These are phyloP conservation scores for Durusdinium trenchii DNA, from an alignment of 73 alveolate species.

Conservation along the genomic window DNA sequence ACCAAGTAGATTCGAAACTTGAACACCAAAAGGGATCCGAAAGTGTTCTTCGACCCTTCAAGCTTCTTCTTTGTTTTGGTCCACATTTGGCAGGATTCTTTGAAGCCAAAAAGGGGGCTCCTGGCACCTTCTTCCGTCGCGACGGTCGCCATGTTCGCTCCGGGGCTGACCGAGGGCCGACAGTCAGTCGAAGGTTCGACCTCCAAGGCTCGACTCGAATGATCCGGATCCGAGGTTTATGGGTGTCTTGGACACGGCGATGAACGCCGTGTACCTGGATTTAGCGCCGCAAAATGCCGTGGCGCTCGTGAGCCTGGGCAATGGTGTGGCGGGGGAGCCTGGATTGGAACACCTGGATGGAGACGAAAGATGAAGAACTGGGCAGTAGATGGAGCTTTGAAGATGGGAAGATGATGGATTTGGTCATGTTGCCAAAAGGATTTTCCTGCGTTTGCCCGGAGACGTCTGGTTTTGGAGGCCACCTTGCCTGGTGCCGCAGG, in stretches of 20 bases:
- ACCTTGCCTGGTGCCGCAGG: slow-evolving; percentile 92
- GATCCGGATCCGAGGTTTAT: slow-evolving; percentile 16
- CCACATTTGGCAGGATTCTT: too few relatives aligned
- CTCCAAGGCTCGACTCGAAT: neutral
- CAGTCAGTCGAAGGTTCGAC: neutral
- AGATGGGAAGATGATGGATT: neutral
- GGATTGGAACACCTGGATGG: too few relatives aligned
- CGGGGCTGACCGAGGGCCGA: neutral
- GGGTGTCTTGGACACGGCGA: slow-evolving; percentile 84
- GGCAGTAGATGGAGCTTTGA: neutral
- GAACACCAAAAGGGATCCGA: too few relatives aligned
- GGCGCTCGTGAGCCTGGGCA: slow-evolving; percentile 80
- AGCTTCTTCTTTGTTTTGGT: neutral
- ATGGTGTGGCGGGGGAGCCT: slow-evolving; percentile 45
- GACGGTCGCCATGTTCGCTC: neutral
- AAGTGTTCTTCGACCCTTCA: neutral
- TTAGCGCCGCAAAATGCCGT: slow-evolving; percentile 71
- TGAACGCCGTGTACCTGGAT: slow-evolving; percentile 72
- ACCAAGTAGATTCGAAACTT: neutral
- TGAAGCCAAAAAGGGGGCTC: too few relatives aligned
- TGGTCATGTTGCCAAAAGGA: neutral
- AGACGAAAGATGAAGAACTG: too few relatives aligned
- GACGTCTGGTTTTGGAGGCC: slow-evolving; percentile 1
- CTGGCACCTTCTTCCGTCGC: neutral
- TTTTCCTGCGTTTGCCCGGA: neutral